Evolutionary conservation across 2,329 filamentous ascomycete genomes (phyloP), one percentile per base, ranked within the genome.

Genomic region (Microsporum audouinii): DNA sequence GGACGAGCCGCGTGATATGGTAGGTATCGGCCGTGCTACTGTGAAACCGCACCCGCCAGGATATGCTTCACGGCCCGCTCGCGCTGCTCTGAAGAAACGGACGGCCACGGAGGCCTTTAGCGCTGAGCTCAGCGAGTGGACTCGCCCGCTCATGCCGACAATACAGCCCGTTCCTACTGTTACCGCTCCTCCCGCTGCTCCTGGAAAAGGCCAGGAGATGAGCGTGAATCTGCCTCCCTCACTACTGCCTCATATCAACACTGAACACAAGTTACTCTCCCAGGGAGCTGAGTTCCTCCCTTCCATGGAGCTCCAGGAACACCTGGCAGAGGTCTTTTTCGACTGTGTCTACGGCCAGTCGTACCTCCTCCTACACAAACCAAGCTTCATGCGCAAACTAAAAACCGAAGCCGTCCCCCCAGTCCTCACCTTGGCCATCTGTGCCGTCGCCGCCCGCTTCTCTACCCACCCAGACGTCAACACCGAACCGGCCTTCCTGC

Each of bases 341-440:
- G 92, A 97, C 69, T 91, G 88, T 68, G 83, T 97, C 0, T 97
- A 99, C 70, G 94, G 94, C 6, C 94, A 97, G 71, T 89, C 90
- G 38, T 99, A 97, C 72, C 88, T 95, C 65, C 78, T 99, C 23
- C 82, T 99, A 7, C 94, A 99, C 75, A 97, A 96, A 71, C 92
- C 94, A 41, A 97, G 91, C 71, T 97, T 95, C 72, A 96, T 97
- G 88, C 84, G 91, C 63, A 90, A 90, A 59, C 64, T 71, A 64
- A 89, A 87, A 68, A 82, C 86, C 62, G 88, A 88, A 34, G 86
- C 87, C 1, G 79, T 97, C 10, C 92, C 94, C 0, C 94, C 94
- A 0, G 92, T 97, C 8, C 78, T 99, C 12, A 85, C 95, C 59
- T 81, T 99, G n/a, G 90, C 92, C 5, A 89, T 99, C 7, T 97